A percentile compares a stretch with the other conserved stretches of the same genome.
Conservation (phyloP, 495 filamentous ascomycete species). For the Bombardia bombarda region DNA sequence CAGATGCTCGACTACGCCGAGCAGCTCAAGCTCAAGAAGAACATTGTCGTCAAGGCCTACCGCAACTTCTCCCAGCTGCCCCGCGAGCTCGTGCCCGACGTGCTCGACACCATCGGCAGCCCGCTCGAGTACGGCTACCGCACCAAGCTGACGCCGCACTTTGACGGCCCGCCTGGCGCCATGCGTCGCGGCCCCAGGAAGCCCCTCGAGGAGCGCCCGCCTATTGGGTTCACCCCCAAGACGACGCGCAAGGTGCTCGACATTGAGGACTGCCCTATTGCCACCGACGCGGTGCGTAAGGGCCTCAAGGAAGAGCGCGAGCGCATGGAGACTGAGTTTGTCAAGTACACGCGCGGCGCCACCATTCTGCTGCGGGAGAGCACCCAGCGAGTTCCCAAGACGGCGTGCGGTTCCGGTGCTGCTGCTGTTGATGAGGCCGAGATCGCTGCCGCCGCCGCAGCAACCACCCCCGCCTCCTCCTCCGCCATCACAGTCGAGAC, state of each 20-base stretch:
- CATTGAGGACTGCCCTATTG: conserved; percentile 96
- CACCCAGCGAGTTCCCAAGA: conserved; percentile 60
- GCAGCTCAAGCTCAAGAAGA: conserved; percentile 76
- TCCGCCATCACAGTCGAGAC: conserved; percentile 20
- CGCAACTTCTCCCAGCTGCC: conserved; percentile 78
- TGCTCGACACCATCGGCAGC: conserved; percentile 80
- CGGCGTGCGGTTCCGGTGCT: conserved; percentile 11
- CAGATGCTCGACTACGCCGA: conserved; percentile 90
- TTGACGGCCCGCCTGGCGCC: conserved; percentile 57
- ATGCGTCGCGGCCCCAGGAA: conserved; percentile 30
- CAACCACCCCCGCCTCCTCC: conserved; percentile 7
- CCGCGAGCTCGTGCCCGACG: conserved; percentile 63
- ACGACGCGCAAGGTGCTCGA: conserved; percentile 65
- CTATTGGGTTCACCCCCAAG: conserved; percentile 89
- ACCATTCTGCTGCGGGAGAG: conserved; percentile 84
- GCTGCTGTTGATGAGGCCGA: conserved; percentile 15
- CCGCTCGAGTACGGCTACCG: conserved; percentile 89
- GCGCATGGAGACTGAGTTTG: conserved; percentile 59
- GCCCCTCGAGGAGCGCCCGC: conserved; percentile 48
- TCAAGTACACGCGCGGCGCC: conserved; percentile 69
- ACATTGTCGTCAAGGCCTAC: conserved; percentile 86
- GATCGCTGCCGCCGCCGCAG: conserved; percentile 1
- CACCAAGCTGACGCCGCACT: conserved; percentile 95
- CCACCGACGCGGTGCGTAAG: conserved; percentile 69
- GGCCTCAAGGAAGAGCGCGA: conserved; percentile 69